Evolutionary conservation across 2,329 filamentous ascomycete genomes (phyloP).

Genomic region (Phialemonium atrogriseum): DNA sequence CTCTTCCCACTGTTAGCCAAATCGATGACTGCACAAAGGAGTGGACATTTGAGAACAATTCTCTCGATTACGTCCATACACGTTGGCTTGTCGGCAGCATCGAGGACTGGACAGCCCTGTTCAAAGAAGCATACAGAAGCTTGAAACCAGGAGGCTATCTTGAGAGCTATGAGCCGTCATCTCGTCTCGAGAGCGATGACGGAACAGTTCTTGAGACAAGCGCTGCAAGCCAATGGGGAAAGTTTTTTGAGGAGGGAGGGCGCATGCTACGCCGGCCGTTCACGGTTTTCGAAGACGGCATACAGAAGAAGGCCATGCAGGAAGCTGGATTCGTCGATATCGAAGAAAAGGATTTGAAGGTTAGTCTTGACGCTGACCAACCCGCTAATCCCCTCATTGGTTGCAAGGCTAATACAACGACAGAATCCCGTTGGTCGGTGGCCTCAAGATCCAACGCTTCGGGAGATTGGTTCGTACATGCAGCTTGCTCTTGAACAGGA

Average conservation of each 20-base stretch:
- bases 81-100: constrained; percentile 48
- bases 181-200: constrained; percentile 4
- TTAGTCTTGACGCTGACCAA: too few species aligned
- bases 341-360: not conserved
- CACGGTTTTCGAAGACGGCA: constrained; percentile 11
- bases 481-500: constrained; percentile 5
- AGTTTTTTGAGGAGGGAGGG: constrained; percentile 18
- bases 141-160: constrained; percentile 46
- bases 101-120: constrained; percentile 44
- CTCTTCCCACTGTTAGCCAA: too few species aligned
- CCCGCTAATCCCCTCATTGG: not conserved
- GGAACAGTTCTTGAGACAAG: constrained; percentile 8
- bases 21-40: constrained; percentile 36
- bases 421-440: constrained; percentile 25
- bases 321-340: constrained; percentile 7
- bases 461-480: constrained; percentile 18
- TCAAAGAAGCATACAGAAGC: constrained; percentile 40
- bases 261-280: constrained; percentile 22
- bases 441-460: constrained; percentile 18
- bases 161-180: constrained; percentile 20
- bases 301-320: constrained; percentile 2
- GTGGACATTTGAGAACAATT: constrained; percentile 34
- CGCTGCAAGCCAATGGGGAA: constrained; percentile 18
- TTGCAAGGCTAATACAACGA: too few species aligned
- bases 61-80: constrained; percentile 54